phyloP scores from a whole-genome alignment of 805 yeast genomes.

The Scheffersomyces stipitis region DNA sequence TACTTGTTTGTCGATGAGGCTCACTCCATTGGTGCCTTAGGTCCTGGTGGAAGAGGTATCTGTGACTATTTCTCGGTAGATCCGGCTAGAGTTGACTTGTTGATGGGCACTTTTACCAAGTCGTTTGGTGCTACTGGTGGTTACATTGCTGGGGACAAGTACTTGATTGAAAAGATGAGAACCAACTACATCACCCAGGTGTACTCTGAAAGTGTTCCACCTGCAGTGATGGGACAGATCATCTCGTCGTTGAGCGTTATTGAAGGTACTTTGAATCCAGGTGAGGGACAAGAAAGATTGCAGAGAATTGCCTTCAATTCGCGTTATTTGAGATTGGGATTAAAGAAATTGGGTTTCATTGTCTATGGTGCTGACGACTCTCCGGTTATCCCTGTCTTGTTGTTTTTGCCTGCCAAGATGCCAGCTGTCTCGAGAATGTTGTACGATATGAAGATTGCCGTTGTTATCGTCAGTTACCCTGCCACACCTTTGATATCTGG shows the following conservation, averaged over 20 bases:
- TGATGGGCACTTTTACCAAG: conserved; percentile 98
- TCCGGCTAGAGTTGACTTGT: conserved; percentile 73
- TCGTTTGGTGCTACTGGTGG: conserved; percentile 99
- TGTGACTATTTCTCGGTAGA: conserved; percentile 88
- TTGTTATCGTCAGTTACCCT: conserved; percentile 96
- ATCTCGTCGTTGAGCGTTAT: conserved; percentile 76
- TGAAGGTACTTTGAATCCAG: conserved; percentile 79
- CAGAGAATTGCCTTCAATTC: conserved; percentile 95
- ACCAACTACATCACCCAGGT: conserved; percentile 67
- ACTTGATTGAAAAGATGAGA: conserved; percentile 71
- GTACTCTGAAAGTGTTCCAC: conserved; percentile 86
- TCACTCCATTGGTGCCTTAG: conserved; percentile 98
- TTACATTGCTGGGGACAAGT: conserved; percentile 76
- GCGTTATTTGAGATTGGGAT: conserved; percentile 85
- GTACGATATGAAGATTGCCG: conserved; percentile 79
- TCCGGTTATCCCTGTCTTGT: conserved; percentile 87
- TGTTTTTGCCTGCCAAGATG: conserved; percentile 92
- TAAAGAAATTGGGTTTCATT: conserved; percentile 89
- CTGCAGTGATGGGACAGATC: conserved; percentile 89
- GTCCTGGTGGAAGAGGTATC: conserved; percentile 90
- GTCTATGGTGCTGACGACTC: conserved; percentile 95
- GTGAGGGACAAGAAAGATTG: conserved; percentile 89
- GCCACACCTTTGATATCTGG: conserved; percentile 92
- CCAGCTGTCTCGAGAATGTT: conserved; percentile 86
- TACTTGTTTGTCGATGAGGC: conserved; percentile 95